Evolutionary conservation across 129 eudicot genomes (phyloP).

Genomic region (Pittosporum tobira): DNA sequence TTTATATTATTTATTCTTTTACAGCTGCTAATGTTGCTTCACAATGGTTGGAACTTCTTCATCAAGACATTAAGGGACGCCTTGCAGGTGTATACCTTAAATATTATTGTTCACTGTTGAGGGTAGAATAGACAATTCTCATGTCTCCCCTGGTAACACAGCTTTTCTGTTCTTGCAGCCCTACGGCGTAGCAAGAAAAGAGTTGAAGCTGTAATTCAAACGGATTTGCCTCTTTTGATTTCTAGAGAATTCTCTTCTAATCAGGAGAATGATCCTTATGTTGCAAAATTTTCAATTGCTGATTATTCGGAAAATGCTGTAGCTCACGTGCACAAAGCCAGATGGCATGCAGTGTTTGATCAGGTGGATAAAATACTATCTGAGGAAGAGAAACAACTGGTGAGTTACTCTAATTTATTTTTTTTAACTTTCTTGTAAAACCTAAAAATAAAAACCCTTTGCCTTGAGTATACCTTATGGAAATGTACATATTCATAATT

Average conservation of each 20-base stretch:
- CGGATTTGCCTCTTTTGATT: conserved; percentile 56
- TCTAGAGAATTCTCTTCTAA: conserved; percentile 47
- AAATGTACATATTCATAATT: too few species aligned
- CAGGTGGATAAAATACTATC: conserved; percentile 69
- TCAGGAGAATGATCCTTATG: conserved; percentile 35
- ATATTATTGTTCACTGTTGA: neutral
- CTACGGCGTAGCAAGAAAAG: conserved; percentile 69
- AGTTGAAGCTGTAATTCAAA: conserved; percentile 51
- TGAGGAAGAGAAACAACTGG: conserved; percentile 77
- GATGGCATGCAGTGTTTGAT: conserved; percentile 65
- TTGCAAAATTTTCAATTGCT: conserved; percentile 7
- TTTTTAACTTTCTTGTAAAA: too few species aligned
- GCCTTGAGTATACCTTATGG: too few species aligned
- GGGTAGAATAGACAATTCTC: neutral
- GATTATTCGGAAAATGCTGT: conserved; percentile 19
- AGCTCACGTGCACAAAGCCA: conserved; percentile 42
- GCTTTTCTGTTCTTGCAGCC: conserved; percentile 34
- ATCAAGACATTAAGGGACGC: conserved; percentile 83
- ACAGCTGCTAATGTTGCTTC: conserved; percentile 87
- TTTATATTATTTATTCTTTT: neutral
- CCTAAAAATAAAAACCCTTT: too few species aligned
- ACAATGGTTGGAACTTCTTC: conserved; percentile 82
- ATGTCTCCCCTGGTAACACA: conserved; percentile 2
- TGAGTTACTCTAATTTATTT: too few species aligned
- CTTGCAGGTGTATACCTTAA: conserved; percentile 43